Base-by-base conservation (phyloP, 768 basidiomycete genomes). In the Mycena rosella region DNA sequence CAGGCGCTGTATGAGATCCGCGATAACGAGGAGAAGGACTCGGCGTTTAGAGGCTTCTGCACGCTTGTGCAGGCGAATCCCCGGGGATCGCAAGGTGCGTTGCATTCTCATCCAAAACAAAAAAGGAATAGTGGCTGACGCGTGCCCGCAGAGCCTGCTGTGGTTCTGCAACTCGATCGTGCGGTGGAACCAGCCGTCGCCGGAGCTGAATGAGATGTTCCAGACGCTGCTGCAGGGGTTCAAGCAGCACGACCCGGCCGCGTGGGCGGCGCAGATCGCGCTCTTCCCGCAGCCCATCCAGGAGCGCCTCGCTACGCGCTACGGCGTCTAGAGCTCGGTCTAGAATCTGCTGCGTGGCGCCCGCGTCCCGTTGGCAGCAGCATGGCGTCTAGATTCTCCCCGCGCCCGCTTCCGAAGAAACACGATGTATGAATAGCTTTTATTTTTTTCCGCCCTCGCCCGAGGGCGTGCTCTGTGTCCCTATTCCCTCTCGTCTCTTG, bases 121-220 rank as follows among this genome's bases (percentile, higher is more conserved):
- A n/a, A n/a, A n/a, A n/a, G n/a, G n/a, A n/a, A n/a, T n/a, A n/a
- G n/a, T n/a, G n/a, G 45, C 55, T 40, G 44, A 14, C 30, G 53
- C 56, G 24, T 54, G 22, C 42, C 55, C 60, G 15, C 78, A 99
- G 97, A 94, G 94, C 74, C 84, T 99, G 70, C 80, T 97, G 60
- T 99, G 94, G 93, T 99, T 99, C 89, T 97, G 97, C 80, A 98
- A 99, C 77, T 95, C 98, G 20, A 94, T 98, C 68, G 93, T 96
- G 58, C 88, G 96, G 67, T 99, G 98, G 98, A 93, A 91, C 62
- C 89, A 89, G 64, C 98, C 98, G 0, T 98, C 96, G 1, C 84
- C 89, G 14, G 95, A 97, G 80, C 87, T 99, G 64, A 95, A 98
- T 77, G 84, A 84, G 53, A 98, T 98, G 95, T 99, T 99, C 89